phyloP scores from a whole-genome alignment of 139 green algal genomes.

The Zygnema cylindricum region DNA sequence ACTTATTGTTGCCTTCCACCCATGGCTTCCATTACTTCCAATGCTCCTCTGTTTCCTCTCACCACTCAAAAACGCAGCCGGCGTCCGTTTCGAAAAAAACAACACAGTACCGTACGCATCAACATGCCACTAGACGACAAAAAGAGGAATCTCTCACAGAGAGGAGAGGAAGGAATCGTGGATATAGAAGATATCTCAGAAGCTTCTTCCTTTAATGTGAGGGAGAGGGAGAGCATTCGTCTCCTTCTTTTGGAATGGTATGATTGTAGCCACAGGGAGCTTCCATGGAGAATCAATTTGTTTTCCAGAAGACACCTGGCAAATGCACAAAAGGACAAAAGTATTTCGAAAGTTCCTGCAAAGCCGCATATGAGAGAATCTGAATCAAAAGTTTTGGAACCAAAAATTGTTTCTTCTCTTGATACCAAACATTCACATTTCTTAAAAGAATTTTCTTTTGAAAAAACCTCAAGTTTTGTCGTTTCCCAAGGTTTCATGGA shows the following conservation, averaged over 20 bases:
- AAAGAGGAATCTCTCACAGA: too few species aligned
- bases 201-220: neutral
- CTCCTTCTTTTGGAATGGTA: slow-evolving; percentile 85
- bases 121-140: too few species aligned
- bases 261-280: slow-evolving; percentile 79
- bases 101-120: too few species aligned
- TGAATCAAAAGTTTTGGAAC: neutral
- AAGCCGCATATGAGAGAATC: neutral
- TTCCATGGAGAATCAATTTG: slow-evolving; percentile 82
- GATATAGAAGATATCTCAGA: slow-evolving; percentile 15
- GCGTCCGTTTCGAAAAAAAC: too few species aligned
- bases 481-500: neutral
- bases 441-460: neutral
- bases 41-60: too few species aligned
- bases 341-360: neutral
- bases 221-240: neutral
- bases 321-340: neutral
- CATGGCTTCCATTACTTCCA: too few species aligned
- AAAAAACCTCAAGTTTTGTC: neutral
- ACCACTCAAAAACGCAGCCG: too few species aligned
- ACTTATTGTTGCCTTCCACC: too few species aligned
- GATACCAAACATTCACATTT: neutral
- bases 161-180: neutral
- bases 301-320: neutral
- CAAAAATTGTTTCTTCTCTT: neutral